A percentile compares a stretch with the other conserved stretches of the same genome.
Conservation (phyloP, 345 rosid genomes). For the Aethionema arabicum region DNA sequence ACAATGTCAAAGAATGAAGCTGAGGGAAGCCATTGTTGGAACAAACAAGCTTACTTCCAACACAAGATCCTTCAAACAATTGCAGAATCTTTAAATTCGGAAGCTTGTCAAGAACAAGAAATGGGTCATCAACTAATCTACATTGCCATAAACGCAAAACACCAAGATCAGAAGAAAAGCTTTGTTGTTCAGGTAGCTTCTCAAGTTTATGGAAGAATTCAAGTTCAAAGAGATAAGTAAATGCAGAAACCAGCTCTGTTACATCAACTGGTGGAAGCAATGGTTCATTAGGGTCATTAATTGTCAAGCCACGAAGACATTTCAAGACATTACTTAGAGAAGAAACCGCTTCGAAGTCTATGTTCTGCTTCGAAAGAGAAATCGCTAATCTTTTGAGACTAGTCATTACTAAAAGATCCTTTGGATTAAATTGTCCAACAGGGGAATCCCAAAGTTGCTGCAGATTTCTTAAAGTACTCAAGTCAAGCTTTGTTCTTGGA, state of each 20-base stretch:
- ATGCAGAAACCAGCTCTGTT: conserved; percentile 25
- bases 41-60: conserved; percentile 37
- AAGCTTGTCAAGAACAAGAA: conserved; percentile 46
- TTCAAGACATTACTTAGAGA: conserved; percentile 25
- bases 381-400: conserved; percentile 27
- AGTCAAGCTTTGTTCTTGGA: conserved; percentile 20
- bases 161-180: conserved; percentile 34
- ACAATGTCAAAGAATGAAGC: conserved; percentile 26
- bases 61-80: conserved; percentile 32
- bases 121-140: conserved; percentile 45
- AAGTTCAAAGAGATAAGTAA: conserved; percentile 22
- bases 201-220: conserved; percentile 25
- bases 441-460: conserved; percentile 31
- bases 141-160: conserved; percentile 43
- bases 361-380: conserved; percentile 25
- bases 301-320: conserved; percentile 24
- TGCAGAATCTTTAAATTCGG: conserved; percentile 39
- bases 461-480: conserved; percentile 30
- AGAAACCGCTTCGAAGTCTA: conserved; percentile 27
- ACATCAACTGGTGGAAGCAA: conserved; percentile 29
- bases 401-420: conserved; percentile 19
- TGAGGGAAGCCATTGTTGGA: conserved; percentile 29
- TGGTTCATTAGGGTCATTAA: conserved; percentile 15
- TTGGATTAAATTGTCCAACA: conserved; percentile 26
- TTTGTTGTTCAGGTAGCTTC: conserved; percentile 30